Evolutionary conservation across 1,284 basidiomycete genomes (phyloP).

Genomic region (Trametes pubescens): DNA sequence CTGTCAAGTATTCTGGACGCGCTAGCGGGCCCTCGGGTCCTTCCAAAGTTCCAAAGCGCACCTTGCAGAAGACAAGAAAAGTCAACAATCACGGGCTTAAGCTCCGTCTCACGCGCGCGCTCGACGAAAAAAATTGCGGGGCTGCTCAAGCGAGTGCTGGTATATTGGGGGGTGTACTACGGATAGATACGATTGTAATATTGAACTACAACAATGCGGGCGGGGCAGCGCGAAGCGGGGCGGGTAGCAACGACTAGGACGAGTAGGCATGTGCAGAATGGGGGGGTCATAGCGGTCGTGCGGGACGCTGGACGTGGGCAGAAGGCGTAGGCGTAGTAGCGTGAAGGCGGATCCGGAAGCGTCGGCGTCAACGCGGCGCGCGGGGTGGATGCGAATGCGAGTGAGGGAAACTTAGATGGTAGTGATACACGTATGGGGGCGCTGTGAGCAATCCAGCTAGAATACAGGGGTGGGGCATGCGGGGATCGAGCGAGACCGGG

Average conservation of each 20-base stretch:
- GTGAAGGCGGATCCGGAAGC: not conserved
- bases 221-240: too few species aligned
- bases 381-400: not conserved
- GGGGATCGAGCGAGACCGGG: not conserved
- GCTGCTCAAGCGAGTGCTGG: not conserved
- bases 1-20: too few species aligned
- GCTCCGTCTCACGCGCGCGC: not conserved
- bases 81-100: not conserved
- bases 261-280: constrained; percentile 10
- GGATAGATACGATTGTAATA: constrained; percentile 18
- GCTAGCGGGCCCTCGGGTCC: too few species aligned
- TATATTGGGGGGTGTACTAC: constrained; percentile 20
- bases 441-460: constrained; percentile 20
- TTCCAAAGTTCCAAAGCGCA: too few species aligned
- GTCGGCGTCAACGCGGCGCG: not conserved
- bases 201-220: not conserved
- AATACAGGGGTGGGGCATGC: constrained; percentile 25
- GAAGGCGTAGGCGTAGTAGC: not conserved
- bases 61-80: too few species aligned
- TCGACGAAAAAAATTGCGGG: not conserved
- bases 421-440: constrained; percentile 30
- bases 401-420: constrained; percentile 24
- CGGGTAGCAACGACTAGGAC: not conserved
- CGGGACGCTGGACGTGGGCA: not conserved
- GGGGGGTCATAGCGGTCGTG: not conserved